Evolutionary conservation across 345 rosid genomes (phyloP), one percentile per base, ranked within the genome.

Genomic region (Streptanthus diversifolius): DNA sequence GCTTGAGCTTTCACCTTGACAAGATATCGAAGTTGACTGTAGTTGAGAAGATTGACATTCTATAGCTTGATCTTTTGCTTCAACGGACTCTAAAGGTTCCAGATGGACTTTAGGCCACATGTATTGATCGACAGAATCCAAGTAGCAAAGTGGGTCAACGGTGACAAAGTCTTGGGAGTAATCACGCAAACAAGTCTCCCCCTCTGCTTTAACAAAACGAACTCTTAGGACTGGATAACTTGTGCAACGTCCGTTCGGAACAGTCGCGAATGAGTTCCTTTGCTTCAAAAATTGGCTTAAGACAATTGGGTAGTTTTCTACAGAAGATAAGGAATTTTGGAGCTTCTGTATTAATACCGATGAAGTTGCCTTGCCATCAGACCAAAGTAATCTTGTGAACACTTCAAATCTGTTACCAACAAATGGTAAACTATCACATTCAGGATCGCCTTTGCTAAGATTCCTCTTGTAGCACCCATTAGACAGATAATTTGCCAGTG

Each of bases 271-370:
- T 54, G 87, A 86, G 64, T 67, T 84, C 78, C 78, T 87, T 62
- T 76, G 85, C 86, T 84, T 91, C 72, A 81, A 72, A 15, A 76
- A 52, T 43, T 81, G 82, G 80, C 80, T 88, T 72, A 81, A 61
- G 76, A 89, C 76, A 70, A 91, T 80, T 24, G 97, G 97, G 66
- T 89, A 89, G 79, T 74, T 89, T 76, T 93, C 98, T 77, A 87
- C 69, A 51, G 93, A 91, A 43, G 96, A 88, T 56, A 93, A 64
- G 5, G 97, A 92, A 61, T 80, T 84, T 70, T 88, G 97, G 75
- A 93, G 70, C 83, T 87, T 93, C 70, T 79, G 83, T 82, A 87
- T 56, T 35, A 93, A 58, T 41, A 79, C 51, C 32, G 87, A 82
- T 66, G 85, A 25, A 14, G 92, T 85, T 59, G 80, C 83, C 82